Percentiles rank a stretch among this genome's conserved stretches.
Evolutionary conservation across 2,329 filamentous ascomycete species (phyloP).

Genomic region (Claviceps sp.): DNA sequence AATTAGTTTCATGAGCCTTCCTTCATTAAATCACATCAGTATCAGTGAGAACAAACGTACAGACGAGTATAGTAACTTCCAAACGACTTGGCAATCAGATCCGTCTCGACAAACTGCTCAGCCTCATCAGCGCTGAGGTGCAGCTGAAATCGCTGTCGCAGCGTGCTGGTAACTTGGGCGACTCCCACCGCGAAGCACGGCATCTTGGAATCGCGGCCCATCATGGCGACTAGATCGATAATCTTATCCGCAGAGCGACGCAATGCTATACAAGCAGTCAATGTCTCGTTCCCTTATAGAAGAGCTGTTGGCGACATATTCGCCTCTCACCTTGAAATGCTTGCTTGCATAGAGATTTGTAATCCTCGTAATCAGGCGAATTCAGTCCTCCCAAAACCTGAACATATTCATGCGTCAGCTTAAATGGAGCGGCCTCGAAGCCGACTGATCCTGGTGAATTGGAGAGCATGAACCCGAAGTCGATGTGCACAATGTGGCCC

Average conservation of each 20-base stretch:
- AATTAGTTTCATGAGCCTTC: not conserved
- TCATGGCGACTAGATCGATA: constrained; percentile 70
- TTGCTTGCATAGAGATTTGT: constrained; percentile 68
- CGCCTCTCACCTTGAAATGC: constrained; percentile 58
- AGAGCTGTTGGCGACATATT: too few species aligned
- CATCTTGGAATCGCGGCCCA: constrained; percentile 75
- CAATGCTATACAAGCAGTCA: constrained; percentile 37
- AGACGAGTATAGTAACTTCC: constrained; percentile 80
- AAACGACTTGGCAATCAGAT: constrained; percentile 66
- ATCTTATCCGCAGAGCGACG: constrained; percentile 68
- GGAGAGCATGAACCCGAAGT: constrained; percentile 82
- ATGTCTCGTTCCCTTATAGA: too few species aligned
- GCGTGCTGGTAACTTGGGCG: constrained; percentile 52
- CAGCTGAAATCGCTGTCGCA: constrained; percentile 66
- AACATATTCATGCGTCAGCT: constrained; percentile 74
- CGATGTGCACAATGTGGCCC: constrained; percentile 78
- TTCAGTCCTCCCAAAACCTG: constrained; percentile 66
- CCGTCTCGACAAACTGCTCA: constrained; percentile 66
- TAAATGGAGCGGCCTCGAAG: constrained; percentile 79
- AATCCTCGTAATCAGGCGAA: constrained; percentile 57
- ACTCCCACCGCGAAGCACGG: constrained; percentile 67
- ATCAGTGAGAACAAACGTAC: constrained; percentile 32
- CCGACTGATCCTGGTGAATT: constrained; percentile 76
- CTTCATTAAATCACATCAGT: not conserved
- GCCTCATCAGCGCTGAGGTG: constrained; percentile 74